These are phyloP conservation scores for Kernera saxatilis DNA, from an alignment of 345 rosid species.

Conservation along the genomic window DNA sequence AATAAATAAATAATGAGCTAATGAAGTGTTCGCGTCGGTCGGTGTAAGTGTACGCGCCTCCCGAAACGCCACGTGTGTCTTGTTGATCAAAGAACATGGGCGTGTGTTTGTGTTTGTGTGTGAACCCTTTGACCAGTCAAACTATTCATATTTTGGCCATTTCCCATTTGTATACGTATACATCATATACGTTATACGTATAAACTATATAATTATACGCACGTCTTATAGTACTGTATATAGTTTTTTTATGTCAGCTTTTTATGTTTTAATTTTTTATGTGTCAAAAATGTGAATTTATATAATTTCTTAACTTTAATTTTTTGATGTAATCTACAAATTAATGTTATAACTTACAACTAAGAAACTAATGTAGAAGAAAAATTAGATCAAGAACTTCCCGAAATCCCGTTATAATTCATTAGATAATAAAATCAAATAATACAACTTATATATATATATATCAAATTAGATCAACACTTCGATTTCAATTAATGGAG, in stretches of 20 bases:
- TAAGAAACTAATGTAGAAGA: background rate
- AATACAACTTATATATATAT: no score
- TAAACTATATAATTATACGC: background rate
- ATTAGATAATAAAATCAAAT: background rate
- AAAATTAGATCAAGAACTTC: background rate
- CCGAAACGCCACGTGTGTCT: constrained; percentile 28
- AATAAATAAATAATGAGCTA: background rate
- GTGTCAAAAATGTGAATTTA: background rate
- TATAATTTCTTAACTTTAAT: background rate
- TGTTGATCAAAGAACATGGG: constrained; percentile 20
- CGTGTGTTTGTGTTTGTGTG: constrained; percentile 1
- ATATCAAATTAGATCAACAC: no score
- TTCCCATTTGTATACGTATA: background rate
- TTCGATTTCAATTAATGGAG: background rate
- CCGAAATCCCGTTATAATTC: background rate
- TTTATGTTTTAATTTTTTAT: background rate
- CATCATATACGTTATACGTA: background rate
- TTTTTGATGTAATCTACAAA: background rate
- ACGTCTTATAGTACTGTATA: background rate
- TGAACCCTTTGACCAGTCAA: constrained; percentile 30
- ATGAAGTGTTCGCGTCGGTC: constrained; percentile 7
- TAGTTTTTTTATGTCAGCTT: background rate
- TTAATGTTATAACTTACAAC: background rate
- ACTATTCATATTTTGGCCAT: background rate
- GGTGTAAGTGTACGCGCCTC: constrained; percentile 16